phyloP scores from a whole-genome alignment of 768 basidiomycete genomes.

The Leccinum variicolor region DNA sequence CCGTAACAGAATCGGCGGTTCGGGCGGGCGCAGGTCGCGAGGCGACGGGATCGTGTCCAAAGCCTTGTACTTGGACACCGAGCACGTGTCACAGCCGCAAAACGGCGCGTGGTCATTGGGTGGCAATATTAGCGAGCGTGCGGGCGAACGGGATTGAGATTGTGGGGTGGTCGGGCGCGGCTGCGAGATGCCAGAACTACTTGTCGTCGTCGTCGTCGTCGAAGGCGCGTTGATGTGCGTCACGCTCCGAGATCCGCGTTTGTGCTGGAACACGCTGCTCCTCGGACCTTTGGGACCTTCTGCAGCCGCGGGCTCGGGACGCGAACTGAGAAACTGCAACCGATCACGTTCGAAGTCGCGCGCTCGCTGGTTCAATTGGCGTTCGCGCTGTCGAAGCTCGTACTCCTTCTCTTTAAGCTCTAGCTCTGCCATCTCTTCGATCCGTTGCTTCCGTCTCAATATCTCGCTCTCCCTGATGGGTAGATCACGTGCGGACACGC shows the following conservation, averaged over 20 bases:
- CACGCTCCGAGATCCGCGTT: constrained; percentile 28
- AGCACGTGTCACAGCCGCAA: constrained; percentile 67
- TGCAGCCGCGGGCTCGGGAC: constrained; percentile 25
- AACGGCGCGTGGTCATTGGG: constrained; percentile 51
- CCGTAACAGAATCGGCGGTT: constrained; percentile 43
- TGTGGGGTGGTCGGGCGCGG: constrained; percentile 1
- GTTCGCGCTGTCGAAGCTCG: constrained; percentile 49
- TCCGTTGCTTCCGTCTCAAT: constrained; percentile 36
- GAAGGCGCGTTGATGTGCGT: constrained; percentile 25
- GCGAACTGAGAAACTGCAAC: constrained; percentile 37
- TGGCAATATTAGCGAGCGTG: constrained; percentile 30
- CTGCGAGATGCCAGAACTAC: not conserved
- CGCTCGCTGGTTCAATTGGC: constrained; percentile 49
- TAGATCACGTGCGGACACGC: constrained; percentile 15
- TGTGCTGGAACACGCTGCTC: constrained; percentile 23
- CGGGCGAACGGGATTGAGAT: not conserved
- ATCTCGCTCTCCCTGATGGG: constrained; percentile 23
- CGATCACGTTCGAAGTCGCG: constrained; percentile 60
- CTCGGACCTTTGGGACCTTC: constrained; percentile 31
- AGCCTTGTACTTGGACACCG: constrained; percentile 51
- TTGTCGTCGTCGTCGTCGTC: not conserved
- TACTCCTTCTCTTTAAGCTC: constrained; percentile 56
- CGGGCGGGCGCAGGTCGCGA: constrained; percentile 39
- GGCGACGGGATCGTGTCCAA: constrained; percentile 25
- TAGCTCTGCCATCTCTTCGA: constrained; percentile 49